Percentiles rank a stretch among this genome's conserved stretches.
Evolutionary conservation across 1,284 basidiomycete species (phyloP).

Genomic region (Hymenochaete sp.): DNA sequence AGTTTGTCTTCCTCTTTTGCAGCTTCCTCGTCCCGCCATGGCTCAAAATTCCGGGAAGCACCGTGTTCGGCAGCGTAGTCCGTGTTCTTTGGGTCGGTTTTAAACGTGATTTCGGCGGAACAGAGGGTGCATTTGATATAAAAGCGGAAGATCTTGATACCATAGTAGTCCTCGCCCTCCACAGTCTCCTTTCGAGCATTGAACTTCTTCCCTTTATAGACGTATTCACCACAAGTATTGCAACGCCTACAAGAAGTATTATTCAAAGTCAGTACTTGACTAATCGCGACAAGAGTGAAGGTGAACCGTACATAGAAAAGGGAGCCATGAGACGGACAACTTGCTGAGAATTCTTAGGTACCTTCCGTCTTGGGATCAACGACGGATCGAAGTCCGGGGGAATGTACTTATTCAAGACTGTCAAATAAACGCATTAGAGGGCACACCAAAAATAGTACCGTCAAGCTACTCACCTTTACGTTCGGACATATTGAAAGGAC

Average conservation of each 20-base stretch:
- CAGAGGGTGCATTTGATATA: constrained; percentile 86
- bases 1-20: constrained; percentile 70
- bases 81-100: constrained; percentile 97
- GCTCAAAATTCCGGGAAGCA: constrained; percentile 90
- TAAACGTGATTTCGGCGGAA: constrained; percentile 98
- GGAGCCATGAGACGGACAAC: constrained; percentile 98
- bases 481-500: constrained; percentile 65
- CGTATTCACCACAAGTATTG: constrained; percentile 94
- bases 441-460: not conserved
- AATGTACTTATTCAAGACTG: constrained; percentile 87
- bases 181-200: constrained; percentile 99
- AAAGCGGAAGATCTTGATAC: constrained; percentile 90
- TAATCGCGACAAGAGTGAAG: not conserved
- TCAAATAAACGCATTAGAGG: constrained; percentile 8
- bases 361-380: constrained; percentile 85
- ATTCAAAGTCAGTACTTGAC: constrained; percentile 17
- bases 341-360: constrained; percentile 88
- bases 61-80: constrained; percentile 91
- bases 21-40: constrained; percentile 74
- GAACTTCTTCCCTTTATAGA: constrained; percentile 99
- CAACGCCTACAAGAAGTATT: constrained; percentile 54
- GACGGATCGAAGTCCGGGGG: constrained; percentile 97
- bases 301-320: constrained; percentile 80
- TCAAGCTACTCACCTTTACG: constrained; percentile 57
- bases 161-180: constrained; percentile 93